Conservation (phyloP, 2,329 filamentous ascomycete species). For the Emericellopsis atlantica region DNA sequence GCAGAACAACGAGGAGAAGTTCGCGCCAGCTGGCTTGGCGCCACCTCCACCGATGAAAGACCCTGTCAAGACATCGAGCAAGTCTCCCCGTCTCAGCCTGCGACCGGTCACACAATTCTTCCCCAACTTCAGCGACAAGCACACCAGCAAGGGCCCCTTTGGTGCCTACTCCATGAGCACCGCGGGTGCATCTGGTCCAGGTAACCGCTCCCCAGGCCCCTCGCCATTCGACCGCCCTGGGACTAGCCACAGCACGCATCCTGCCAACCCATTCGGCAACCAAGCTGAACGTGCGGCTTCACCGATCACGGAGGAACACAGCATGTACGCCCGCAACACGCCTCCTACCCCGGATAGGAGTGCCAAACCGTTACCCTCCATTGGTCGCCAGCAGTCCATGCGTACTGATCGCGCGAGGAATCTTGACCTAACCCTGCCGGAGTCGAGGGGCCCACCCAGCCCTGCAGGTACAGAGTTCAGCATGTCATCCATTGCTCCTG, state of each 20-base stretch:
- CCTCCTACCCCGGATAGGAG: constrained; percentile 20
- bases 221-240: constrained; percentile 36
- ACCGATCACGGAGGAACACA: constrained; percentile 23
- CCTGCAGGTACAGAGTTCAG: constrained; percentile 53
- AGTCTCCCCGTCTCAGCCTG: constrained; percentile 72
- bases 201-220: constrained; percentile 10
- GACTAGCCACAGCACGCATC: constrained; percentile 32
- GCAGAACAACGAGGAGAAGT: constrained; percentile 49
- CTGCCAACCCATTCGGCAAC: constrained; percentile 60
- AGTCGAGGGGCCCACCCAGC: constrained; percentile 29
- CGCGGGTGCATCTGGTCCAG: constrained; percentile 2
- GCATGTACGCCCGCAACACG: constrained; percentile 6
- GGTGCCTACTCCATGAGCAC: constrained; percentile 21
- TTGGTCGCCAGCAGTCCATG: constrained; percentile 9
- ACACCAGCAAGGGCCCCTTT: constrained; percentile 35
- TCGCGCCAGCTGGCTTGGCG: constrained; percentile 15
- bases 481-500: constrained; percentile 38
- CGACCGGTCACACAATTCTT: constrained; percentile 77
- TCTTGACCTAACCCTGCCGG: constrained; percentile 39
- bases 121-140: constrained; percentile 43
- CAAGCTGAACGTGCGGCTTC: constrained; percentile 30
- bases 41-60: constrained; percentile 5
- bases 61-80: constrained; percentile 7
- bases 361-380: constrained; percentile 8
- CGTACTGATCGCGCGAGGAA: constrained; percentile 20